Base-by-base conservation (phyloP, 352 stramenopile species). In the Phytopythium kandeliae region DNA sequence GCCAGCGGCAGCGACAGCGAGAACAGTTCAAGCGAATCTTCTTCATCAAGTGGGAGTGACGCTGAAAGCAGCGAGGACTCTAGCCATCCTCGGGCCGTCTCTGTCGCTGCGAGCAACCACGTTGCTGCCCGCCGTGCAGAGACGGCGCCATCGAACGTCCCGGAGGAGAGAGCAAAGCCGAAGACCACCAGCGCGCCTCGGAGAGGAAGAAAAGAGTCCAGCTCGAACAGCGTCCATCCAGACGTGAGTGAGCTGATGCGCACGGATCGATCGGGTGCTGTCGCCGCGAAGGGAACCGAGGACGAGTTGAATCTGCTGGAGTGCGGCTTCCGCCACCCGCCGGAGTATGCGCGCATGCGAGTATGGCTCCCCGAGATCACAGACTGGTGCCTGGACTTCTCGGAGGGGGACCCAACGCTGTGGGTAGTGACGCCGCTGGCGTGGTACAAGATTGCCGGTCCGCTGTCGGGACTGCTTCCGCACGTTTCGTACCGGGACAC, bases 321-420 rank as follows among this genome's bases (percentile, higher is more conserved):
- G 40, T 92, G 82, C 41, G 74, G 78, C 15, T 92, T 90, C 26
- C 74, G 82, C 33, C 78, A 92, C 57, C 82, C 82, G 31, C 24
- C 57, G 24, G 65, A 74, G 13, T 89, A 86, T 54, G 69, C 77
- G 16, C 70, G 78, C 21, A 47, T 69, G 53, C 78, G 83, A 28
- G 76, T 93, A 30, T 93, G 78, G 75, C 70, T 93, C 36, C 79
- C 79, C 43, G 80, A 93, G 61, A 91, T 93, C 50, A 86, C 78
- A 8, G 83, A 93, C 53, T 93, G 83, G 83, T 93, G 83, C 56
- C 58, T 93, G n/a, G 83, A 93, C 43, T 93, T 90, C 51, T 82
- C 79, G 17, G 79, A 93, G 51, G 83, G 83, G 16, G 83, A 93
- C 51, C 83, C 83, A 24, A 93, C 83, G 10, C 51, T 93, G 24